Percentiles rank a stretch among this genome's conserved stretches.
Evolutionary conservation across 73 alveolate species (phyloP).

Genomic region (Paraurostyla sp.): DNA sequence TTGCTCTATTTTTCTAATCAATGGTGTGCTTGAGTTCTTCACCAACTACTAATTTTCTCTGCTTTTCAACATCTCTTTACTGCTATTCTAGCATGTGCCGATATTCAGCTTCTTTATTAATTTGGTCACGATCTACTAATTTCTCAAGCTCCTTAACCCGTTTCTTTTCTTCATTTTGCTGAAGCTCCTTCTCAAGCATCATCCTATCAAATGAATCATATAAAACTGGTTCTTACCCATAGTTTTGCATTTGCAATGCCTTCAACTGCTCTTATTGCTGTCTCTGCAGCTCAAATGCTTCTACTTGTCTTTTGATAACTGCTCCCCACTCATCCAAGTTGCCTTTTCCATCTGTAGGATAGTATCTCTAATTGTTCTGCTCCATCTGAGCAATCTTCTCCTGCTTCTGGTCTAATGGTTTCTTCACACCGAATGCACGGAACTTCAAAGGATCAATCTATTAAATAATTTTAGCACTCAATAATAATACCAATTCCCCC

Average conservation of each 20-base stretch:
- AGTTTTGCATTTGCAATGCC: background rate
- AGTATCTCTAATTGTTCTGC: conserved; percentile 51
- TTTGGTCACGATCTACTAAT: background rate
- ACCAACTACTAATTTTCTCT: background rate
- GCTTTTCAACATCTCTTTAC: background rate
- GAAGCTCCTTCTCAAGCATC: conserved; percentile 8
- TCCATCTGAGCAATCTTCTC: conserved; percentile 42
- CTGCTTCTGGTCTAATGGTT: conserved; percentile 62
- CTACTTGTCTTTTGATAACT: conserved; percentile 65
- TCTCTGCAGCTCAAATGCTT: conserved; percentile 28
- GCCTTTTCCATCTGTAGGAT: conserved; percentile 62
- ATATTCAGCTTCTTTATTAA: conserved; percentile 12
- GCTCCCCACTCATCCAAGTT: conserved; percentile 78
- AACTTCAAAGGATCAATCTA: conserved; percentile 71
- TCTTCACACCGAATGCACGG: conserved; percentile 63
- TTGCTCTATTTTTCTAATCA: background rate
- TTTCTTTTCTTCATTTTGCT: background rate
- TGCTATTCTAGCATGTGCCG: background rate
- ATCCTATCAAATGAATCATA: background rate
- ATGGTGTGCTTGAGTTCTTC: background rate
- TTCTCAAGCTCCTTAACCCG: background rate
- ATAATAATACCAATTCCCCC: background rate
- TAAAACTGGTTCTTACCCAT: background rate
- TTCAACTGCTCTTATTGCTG: background rate
- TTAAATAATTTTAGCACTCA: background rate